Conservation (phyloP, 495 filamentous ascomycete species). For the Lasiosphaeria hispida region DNA sequence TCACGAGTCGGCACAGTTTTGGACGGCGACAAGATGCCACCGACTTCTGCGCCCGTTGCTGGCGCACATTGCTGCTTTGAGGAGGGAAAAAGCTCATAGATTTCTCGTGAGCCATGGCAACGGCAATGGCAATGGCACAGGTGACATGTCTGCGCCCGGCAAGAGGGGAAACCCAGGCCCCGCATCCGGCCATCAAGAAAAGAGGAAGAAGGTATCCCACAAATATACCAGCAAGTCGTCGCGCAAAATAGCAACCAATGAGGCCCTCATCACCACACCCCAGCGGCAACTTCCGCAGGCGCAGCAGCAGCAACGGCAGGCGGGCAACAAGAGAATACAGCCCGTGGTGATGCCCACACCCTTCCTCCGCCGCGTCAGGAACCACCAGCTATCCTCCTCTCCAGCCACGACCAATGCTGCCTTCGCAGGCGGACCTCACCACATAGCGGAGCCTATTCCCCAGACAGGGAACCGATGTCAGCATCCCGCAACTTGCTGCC, state of each 20-base stretch:
- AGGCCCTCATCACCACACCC: constrained; percentile 14
- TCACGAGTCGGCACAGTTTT: constrained; percentile 32
- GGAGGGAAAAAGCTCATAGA: constrained; percentile 35
- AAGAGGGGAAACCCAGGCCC: constrained; percentile 15
- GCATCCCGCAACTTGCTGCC: constrained; percentile 7
- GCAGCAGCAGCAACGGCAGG: constrained; percentile 14
- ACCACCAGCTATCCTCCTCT: constrained; percentile 24
- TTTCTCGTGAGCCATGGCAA: background rate
- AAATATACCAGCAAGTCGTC: constrained; percentile 27
- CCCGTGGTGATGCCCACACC: constrained; percentile 26
- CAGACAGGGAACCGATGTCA: constrained; percentile 9
- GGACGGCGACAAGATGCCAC: constrained; percentile 57
- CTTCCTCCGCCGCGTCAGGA: constrained; percentile 26
- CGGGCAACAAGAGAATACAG: constrained; percentile 14
- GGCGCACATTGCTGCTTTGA: constrained; percentile 50
- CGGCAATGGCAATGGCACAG: background rate
- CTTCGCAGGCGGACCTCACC: background rate
- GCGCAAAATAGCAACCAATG: constrained; percentile 4
- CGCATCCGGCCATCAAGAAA: constrained; percentile 16
- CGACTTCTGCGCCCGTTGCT: constrained; percentile 55
- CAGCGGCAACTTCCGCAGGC: constrained; percentile 3
- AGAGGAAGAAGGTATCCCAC: constrained; percentile 10
- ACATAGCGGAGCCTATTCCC: background rate
- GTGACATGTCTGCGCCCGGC: background rate
- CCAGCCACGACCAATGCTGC: background rate